Percentiles rank a stretch among this genome's conserved stretches.
phyloP scores from a whole-genome alignment of 352 stramenopile species.

The Pythium phragmitis region DNA sequence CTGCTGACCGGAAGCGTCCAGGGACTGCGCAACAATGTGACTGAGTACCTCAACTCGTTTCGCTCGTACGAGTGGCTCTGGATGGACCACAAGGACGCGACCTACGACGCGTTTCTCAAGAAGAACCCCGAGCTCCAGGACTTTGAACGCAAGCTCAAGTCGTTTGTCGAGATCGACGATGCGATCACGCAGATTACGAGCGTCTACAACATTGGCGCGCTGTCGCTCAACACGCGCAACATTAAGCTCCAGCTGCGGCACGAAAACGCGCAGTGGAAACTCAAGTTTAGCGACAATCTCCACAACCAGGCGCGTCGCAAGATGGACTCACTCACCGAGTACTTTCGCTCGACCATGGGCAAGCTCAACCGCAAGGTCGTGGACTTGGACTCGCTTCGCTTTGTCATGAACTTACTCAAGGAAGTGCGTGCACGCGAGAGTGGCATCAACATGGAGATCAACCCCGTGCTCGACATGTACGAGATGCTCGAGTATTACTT shows the following conservation, averaged over 20 bases:
- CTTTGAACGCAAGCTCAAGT: constrained; percentile 96
- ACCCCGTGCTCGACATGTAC: constrained; percentile 98
- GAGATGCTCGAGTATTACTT: constrained; percentile 95
- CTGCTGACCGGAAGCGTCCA: constrained; percentile 97
- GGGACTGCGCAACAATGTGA: constrained; percentile 96
- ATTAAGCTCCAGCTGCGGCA: constrained; percentile 97
- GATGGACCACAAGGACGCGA: constrained; percentile 96
- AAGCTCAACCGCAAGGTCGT: constrained; percentile 94
- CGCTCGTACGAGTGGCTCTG: constrained; percentile 97
- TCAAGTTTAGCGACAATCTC: constrained; percentile 97
- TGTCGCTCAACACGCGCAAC: constrained; percentile 96
- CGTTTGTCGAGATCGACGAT: constrained; percentile 94
- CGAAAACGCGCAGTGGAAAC: constrained; percentile 96
- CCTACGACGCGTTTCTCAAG: constrained; percentile 94
- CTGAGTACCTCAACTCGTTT: constrained; percentile 96
- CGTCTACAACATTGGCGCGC: constrained; percentile 96
- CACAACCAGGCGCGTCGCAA: constrained; percentile 92
- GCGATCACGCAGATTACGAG: constrained; percentile 88
- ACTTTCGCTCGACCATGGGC: constrained; percentile 93
- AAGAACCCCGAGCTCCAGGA: constrained; percentile 94
- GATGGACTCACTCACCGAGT: constrained; percentile 95
- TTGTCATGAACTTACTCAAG: constrained; percentile 97
- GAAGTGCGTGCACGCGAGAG: constrained; percentile 97
- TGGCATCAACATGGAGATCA: constrained; percentile 98
- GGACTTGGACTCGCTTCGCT: constrained; percentile 95